phyloP scores from a whole-genome alignment of 1,284 basidiomycete species.

The Fistulinella cinereoalba region DNA sequence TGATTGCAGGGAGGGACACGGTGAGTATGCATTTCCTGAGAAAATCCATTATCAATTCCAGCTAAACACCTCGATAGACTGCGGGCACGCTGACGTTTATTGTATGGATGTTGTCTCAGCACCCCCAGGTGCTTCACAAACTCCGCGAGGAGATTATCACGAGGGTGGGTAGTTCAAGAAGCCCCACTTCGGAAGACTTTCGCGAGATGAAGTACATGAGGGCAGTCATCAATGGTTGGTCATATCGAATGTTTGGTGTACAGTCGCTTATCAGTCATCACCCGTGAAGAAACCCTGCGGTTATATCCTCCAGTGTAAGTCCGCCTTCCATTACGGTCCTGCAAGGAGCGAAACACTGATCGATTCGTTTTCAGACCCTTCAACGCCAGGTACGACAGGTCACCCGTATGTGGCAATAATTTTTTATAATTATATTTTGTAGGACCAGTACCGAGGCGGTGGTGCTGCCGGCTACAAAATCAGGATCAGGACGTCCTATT shows the following conservation, averaged over 20 bases:
- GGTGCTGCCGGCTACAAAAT: conserved; percentile 40
- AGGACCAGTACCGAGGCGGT: conserved; percentile 45
- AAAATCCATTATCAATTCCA: not conserved
- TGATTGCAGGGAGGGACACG: conserved; percentile 52
- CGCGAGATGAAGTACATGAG: conserved; percentile 57
- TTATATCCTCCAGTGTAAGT: conserved; percentile 60
- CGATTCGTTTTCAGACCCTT: conserved; percentile 32
- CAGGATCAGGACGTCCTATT: conserved; percentile 17
- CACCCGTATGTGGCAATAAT: not conserved
- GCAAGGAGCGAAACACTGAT: conserved; percentile 5
- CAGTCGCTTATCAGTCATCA: not conserved
- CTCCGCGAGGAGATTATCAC: conserved; percentile 54
- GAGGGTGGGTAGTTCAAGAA: conserved; percentile 42
- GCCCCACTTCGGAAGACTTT: conserved; percentile 52
- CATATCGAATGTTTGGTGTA: not conserved
- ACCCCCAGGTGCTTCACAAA: conserved; percentile 45
- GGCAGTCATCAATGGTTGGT: conserved; percentile 58
- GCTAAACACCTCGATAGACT: conserved; percentile 37
- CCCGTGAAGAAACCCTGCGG: conserved; percentile 52
- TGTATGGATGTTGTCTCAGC: conserved; percentile 53
- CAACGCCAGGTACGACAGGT: conserved; percentile 26
- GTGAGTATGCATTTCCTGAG: conserved; percentile 29
- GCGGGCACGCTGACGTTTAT: conserved; percentile 51
- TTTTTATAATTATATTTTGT: conserved; percentile 11
- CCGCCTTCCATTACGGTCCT: not conserved